Conservation (phyloP, 495 filamentous ascomycete genomes). For the Filosporella fistucella region DNA sequence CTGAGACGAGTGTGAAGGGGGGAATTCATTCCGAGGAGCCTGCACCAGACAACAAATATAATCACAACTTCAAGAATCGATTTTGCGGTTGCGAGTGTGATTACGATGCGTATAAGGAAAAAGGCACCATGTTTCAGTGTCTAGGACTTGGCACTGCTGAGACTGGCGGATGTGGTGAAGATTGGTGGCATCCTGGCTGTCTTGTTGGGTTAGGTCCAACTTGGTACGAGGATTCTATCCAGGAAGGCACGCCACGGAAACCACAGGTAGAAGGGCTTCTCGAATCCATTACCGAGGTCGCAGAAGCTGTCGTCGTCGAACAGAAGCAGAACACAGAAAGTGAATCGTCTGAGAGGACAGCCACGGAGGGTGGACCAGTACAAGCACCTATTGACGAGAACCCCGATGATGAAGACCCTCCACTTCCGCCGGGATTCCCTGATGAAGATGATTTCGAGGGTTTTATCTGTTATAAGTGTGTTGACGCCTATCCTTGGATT, state of each 20-base stretch:
- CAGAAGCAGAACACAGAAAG: slow-evolving; percentile 10
- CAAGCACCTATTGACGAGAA: slow-evolving; percentile 19
- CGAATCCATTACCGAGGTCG: slow-evolving; percentile 21
- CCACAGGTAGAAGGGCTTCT: slow-evolving; percentile 16
- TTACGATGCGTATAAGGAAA: slow-evolving; percentile 81
- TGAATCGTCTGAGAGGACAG: neutral
- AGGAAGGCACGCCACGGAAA: slow-evolving; percentile 24
- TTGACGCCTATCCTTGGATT: slow-evolving; percentile 87
- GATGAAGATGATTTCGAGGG: slow-evolving; percentile 81
- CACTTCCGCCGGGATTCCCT: slow-evolving; percentile 80
- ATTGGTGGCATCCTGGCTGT: slow-evolving; percentile 99
- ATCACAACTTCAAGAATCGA: slow-evolving; percentile 87
- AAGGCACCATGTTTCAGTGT: slow-evolving; percentile 99
- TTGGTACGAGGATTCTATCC: slow-evolving; percentile 49
- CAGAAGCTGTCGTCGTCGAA: slow-evolving; percentile 15
- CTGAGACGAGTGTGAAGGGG: slow-evolving; percentile 67
- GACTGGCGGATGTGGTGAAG: slow-evolving; percentile 88
- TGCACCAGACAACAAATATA: slow-evolving; percentile 75
- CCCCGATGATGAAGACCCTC: slow-evolving; percentile 40
- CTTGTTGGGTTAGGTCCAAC: slow-evolving; percentile 68
- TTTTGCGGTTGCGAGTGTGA: slow-evolving; percentile 89
- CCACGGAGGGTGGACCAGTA: neutral
- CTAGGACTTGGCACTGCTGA: slow-evolving; percentile 62
- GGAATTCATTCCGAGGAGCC: slow-evolving; percentile 69
- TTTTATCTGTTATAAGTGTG: slow-evolving; percentile 92